Evolutionary conservation across 148 eudicot species (phyloP), one percentile per base, ranked within the genome.

Genomic region (Rhododendron mucronatum): DNA sequence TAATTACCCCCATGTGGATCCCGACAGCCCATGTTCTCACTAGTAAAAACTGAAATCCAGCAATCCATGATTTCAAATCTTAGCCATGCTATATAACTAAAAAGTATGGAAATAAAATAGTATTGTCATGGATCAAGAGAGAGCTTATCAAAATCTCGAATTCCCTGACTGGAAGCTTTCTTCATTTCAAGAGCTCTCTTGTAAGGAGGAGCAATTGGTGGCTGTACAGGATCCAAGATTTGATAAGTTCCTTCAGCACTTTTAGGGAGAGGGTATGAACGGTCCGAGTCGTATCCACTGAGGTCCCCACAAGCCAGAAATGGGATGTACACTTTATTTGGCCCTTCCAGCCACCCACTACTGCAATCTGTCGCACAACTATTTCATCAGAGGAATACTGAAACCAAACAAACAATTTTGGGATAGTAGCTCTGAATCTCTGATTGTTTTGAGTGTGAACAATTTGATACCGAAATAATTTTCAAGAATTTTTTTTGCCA

Each of bases 271-370:
- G 98, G 99, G 86, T 97, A 97, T 39, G 99, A 97, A 44, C 95
- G 94, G 85, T 97, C 99, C 0, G 99, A 97, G 88, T 97, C 99
- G 45, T 95, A 97, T 75, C 99, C 99, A 35, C 91, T 90, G 18
- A 97, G 95, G 89, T 97, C 99, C 82, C 99, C 99, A 78, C 99
- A 97, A 44, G 99, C 99, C 88, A 97, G 91, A 90, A 97, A 97
- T n/a, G 99, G 99, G 69, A 97, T 97, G 65, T 95, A 97, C 85
- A 97, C 93, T 90, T 93, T 94, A 39, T 94, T 91, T 63, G 91
- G 92, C 65, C 95, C 97, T 91, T 97, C 99, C 63, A 97, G 88
- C 98, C 99, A 97, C 39, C 91, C 99, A 83, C 99, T 97, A 86
- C 98, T 92, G 86, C 99, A 97, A 88, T 97, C 99, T 97, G 94